phyloP scores from a whole-genome alignment of 2,329 filamentous ascomycete genomes.

The Ambrosiella cleistominuta region DNA sequence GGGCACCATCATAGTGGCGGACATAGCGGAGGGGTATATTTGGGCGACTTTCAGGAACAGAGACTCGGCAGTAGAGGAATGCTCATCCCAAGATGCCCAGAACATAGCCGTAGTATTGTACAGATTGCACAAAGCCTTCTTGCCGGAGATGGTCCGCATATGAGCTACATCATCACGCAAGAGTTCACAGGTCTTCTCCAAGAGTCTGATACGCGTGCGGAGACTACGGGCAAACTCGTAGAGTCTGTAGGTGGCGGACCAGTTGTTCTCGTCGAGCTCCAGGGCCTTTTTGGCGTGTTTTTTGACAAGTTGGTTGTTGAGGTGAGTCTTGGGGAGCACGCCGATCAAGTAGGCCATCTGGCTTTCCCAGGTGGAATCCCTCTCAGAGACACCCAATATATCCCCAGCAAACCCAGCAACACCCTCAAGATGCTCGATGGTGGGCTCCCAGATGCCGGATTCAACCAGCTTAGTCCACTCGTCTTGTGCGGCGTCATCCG shows the following conservation, averaged over 20 bases:
- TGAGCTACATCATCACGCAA: background rate
- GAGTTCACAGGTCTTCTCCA: background rate
- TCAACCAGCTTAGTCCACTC: background rate
- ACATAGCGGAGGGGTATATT: background rate
- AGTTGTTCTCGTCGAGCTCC: background rate
- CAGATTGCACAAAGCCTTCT: background rate
- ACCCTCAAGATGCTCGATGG: background rate
- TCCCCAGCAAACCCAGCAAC: background rate
- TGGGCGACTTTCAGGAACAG: background rate
- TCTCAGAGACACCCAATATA: background rate
- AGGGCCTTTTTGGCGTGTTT: background rate
- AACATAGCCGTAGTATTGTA: background rate
- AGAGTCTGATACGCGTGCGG: background rate
- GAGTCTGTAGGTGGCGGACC: background rate
- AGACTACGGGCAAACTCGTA: background rate
- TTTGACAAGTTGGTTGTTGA: background rate
- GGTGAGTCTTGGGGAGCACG: background rate
- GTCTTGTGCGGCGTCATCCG: background rate
- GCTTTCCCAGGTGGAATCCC: constrained; percentile 1
- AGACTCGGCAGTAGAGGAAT: background rate
- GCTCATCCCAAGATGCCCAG: background rate
- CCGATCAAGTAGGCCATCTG: constrained; percentile 2
- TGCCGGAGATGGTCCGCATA: background rate
- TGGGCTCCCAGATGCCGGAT: background rate
- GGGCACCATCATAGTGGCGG: background rate